These are phyloP conservation scores for Russula sp. DNA, from an alignment of 768 basidiomycete genomes.

Conservation along the genomic window DNA sequence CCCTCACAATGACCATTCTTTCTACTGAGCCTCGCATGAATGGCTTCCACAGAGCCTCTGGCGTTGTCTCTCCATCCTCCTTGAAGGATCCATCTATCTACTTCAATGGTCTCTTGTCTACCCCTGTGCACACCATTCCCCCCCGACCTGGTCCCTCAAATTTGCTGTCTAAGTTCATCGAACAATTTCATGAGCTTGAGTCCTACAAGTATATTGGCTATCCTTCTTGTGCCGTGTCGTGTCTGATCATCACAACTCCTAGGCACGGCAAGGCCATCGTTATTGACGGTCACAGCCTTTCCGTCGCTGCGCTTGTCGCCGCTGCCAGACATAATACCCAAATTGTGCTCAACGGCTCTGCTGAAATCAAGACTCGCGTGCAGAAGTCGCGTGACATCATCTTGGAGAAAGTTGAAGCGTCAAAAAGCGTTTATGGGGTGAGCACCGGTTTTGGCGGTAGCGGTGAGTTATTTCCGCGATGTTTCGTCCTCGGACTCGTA, in stretches of 20 bases:
- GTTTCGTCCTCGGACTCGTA: slow-evolving; percentile 17
- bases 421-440: slow-evolving; percentile 76
- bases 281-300: slow-evolving; percentile 64
- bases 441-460: slow-evolving; percentile 87
- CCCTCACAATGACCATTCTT: slow-evolving; percentile 20
- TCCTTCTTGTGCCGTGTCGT: neutral
- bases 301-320: slow-evolving; percentile 74
- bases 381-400: slow-evolving; percentile 60
- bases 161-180: slow-evolving; percentile 52
- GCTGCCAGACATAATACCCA: slow-evolving; percentile 56
- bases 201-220: slow-evolving; percentile 47
- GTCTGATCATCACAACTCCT: slow-evolving; percentile 11
- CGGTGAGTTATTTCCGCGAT: slow-evolving; percentile 33
- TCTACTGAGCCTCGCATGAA: slow-evolving; percentile 17
- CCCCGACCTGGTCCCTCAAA: slow-evolving; percentile 21
- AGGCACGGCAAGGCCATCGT: slow-evolving; percentile 59
- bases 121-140: neutral
- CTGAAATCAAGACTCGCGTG: slow-evolving; percentile 45
- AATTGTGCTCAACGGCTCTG: slow-evolving; percentile 46
- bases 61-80: neutral
- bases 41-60: slow-evolving; percentile 4
- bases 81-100: neutral
- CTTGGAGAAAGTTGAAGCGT: slow-evolving; percentile 56
- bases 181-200: slow-evolving; percentile 57
- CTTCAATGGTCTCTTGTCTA: neutral